Evolutionary conservation across 75 land plant genomes (phyloP), one percentile per base, ranked within the genome.

Genomic region (Isoetes taiwanensis): DNA sequence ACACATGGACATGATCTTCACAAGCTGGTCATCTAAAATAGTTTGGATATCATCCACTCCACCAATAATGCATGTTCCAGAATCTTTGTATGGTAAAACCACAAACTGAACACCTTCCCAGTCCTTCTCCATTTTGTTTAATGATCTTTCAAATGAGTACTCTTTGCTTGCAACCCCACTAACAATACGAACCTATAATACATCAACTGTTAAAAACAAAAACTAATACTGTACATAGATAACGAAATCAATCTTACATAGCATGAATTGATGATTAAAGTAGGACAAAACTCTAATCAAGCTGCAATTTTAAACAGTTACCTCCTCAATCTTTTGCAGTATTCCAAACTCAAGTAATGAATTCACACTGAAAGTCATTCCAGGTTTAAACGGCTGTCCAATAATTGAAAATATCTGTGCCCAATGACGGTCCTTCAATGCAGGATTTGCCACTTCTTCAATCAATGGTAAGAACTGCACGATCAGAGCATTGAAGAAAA

Each of bases 391-490:
- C 0, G 59, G 55, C 30, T 43, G 27, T 26, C 62, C 63, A 2
- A 71, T 31, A 17, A 64, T 29, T 35, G 33, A 33, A n/a, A 71
- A 71, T 12, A 71, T 64, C 26, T 64, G 62, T 17, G 30, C 40
- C 73, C 73, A 71, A 31, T 71, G 73, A 2, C 73, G 67, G 21
- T 40, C 52, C 32, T 71, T 71, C 35, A 71, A 64, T 34, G 73
- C 73, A 6, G 71, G 71, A 39, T 62, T 71, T 52, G 73, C 73
- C n/a, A 71, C 56, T 48, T 71, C 73, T 20, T 71, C 73, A 29
- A 71, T 64, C 37, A 71, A 43, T 20, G 73, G 68, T 29, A 71
- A 41, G 11, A 64, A 32, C 65, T 63, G 21, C 50, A 46, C 8
- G 4, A 46, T 6, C 8, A 46, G n/a, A n/a, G n/a, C n/a, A n/a